Conservation (phyloP, 164 flowering plant species). For the Annona cherimola region DNA sequence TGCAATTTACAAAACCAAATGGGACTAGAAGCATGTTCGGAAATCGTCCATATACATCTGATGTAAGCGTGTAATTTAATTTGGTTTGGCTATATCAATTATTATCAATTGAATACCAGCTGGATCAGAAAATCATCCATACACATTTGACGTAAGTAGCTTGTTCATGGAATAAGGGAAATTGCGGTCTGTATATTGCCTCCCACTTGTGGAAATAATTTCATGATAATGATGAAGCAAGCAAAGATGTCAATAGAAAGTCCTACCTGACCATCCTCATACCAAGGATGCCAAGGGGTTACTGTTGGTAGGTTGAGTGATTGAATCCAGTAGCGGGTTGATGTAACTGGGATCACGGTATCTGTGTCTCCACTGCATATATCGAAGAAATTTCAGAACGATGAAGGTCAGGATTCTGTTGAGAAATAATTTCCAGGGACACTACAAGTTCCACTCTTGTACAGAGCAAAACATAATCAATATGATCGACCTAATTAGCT, state of each 20-base stretch:
- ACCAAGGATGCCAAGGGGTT: constrained; percentile 85
- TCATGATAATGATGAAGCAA: too few species aligned
- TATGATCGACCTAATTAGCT: too few species aligned
- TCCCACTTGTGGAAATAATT: not conserved
- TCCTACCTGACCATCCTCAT: constrained; percentile 80
- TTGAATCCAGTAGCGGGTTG: constrained; percentile 76
- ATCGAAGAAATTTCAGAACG: constrained; percentile 6
- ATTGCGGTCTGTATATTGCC: too few species aligned
- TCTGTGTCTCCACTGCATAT: constrained; percentile 85
- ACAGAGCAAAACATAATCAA: too few species aligned
- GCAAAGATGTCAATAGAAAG: not conserved
- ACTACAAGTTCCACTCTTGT: too few species aligned
- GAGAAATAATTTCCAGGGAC: too few species aligned
- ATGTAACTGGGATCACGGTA: constrained; percentile 83
- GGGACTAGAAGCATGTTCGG: not conserved
- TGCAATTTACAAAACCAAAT: not conserved
- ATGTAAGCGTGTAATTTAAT: too few species aligned
- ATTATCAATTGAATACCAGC: not conserved
- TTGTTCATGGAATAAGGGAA: too few species aligned
- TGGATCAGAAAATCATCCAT: not conserved
- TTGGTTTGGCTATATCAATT: not conserved
- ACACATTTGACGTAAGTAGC: too few species aligned
- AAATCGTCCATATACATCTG: not conserved
- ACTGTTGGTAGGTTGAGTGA: constrained; percentile 73
- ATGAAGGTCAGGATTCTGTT: not conserved